Evolutionary conservation across 306 rosid species (phyloP), one percentile per base, ranked within the genome.

Genomic region (Acacia melanoxylon): DNA sequence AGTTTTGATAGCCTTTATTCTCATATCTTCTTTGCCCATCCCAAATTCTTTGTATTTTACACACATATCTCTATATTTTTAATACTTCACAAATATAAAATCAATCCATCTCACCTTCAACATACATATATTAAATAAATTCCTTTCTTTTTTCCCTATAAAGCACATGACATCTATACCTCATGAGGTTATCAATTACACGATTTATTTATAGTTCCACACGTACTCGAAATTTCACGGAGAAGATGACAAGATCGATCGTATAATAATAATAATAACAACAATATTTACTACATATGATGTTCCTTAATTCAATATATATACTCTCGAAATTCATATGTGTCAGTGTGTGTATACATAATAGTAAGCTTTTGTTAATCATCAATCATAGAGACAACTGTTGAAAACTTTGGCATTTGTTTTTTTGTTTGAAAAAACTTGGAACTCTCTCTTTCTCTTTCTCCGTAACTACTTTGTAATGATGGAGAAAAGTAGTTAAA

Each of bases 1-100:
- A 22, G 24, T 22, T 78, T 78, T 76, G 46, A n/a, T 14, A 62
- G 48, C 40, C 77, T 83, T 83, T 83, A 72, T 83, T 71, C 78
- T 74, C 83, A 66, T 69, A 56, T 56, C 76, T 80, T 62, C 51
- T 71, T 76, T 76, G 33, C 58, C 51, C 24, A 17, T 20, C 81
- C 44, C 78, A 75, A 58, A 75, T 24, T 0, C 67, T 24, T 3
- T 27, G 37, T 25, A 27, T 27, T 20, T 29, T 27, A 13, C 20
- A 27, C 31, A 11, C 12, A 25, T 31, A 62, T 11, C 15, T n/a
- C 13, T 59, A 59, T 59, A 24, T 24, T 37, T 37, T 37, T 59
- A 27, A 27, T 27, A 62, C 68, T 25, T 25, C 40, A 12, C 8
- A 13, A 12, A 10, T 62, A 25, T 62, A 25, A 62, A 62, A 27